Percentiles rank a stretch among this genome's conserved stretches.
Conservation (phyloP, 345 rosid genomes). For the Linum usitatissimum region DNA sequence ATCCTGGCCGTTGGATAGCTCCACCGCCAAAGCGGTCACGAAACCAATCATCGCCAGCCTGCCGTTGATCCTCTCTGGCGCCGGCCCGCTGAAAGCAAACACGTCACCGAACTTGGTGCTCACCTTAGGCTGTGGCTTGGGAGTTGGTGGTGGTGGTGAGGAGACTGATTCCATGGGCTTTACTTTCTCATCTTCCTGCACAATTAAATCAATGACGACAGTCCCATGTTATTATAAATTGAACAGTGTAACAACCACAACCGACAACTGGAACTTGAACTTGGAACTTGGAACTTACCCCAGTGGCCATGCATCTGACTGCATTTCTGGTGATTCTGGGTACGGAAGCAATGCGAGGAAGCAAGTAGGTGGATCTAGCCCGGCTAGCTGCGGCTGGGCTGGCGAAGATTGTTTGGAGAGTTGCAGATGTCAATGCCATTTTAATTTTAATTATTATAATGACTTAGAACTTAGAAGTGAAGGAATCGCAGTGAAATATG, state of each 20-base stretch:
- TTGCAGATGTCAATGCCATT: conserved; percentile 32
- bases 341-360: conserved; percentile 3
- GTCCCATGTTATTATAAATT: neutral
- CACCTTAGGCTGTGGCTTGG: conserved; percentile 18
- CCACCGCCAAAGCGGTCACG: conserved; percentile 58
- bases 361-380: conserved; percentile 12
- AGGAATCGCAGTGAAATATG: neutral
- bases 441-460: neutral
- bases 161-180: neutral
- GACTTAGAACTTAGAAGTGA: no score
- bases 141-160: neutral
- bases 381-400: conserved; percentile 22
- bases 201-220: neutral
- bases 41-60: conserved; percentile 86
- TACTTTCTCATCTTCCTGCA: conserved; percentile 5
- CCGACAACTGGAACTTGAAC: neutral
- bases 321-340: conserved; percentile 20
- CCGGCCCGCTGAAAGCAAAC: conserved; percentile 73
- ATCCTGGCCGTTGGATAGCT: conserved; percentile 55
- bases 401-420: conserved; percentile 34
- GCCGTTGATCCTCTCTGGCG: conserved; percentile 85
- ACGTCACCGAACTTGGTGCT: conserved; percentile 51
- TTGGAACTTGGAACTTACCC: conserved; percentile 20
- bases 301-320: conserved; percentile 33
- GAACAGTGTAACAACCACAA: neutral